Percentiles rank a stretch among this genome's conserved stretches.
Evolutionary conservation across 1,284 basidiomycete genomes (phyloP).

Genomic region (Cryptococcus floricola): DNA sequence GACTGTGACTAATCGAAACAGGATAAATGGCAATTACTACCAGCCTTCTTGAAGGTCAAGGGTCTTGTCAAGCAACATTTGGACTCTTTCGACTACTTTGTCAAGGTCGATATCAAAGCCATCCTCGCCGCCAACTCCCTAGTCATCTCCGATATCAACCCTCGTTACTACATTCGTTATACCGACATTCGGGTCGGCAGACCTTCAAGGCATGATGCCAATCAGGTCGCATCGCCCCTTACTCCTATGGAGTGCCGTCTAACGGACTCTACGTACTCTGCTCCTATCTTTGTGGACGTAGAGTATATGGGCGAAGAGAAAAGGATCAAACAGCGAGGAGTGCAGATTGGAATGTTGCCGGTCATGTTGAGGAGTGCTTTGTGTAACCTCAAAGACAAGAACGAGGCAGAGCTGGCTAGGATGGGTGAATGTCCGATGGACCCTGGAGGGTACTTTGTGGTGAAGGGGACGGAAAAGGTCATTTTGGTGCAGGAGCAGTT

Average conservation of each 20-base stretch:
- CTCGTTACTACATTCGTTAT: constrained; percentile 95
- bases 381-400: constrained; percentile 77
- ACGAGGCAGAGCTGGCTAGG: constrained; percentile 74
- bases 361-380: constrained; percentile 97
- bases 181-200: constrained; percentile 89
- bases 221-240: constrained; percentile 58
- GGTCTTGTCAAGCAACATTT: constrained; percentile 99
- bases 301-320: constrained; percentile 92
- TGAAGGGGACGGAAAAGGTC: constrained; percentile 99
- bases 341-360: constrained; percentile 87
- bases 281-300: constrained; percentile 89
- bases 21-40: constrained; percentile 97
- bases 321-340: constrained; percentile 76
- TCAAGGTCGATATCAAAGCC: constrained; percentile 94
- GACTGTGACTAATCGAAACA: constrained; percentile 40
- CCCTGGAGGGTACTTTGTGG: constrained; percentile 98
- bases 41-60: constrained; percentile 92
- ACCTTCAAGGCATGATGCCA: constrained; percentile 82
- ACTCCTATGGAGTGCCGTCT: constrained; percentile 98
- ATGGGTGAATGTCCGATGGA: constrained; percentile 98
- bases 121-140: constrained; percentile 92
- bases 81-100: constrained; percentile 99
- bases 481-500: constrained; percentile 98
- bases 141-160: constrained; percentile 94
- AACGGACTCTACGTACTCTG: constrained; percentile 92